Conservation (phyloP, 1,284 basidiomycete species). For the Ceratobasidium sp. region DNA sequence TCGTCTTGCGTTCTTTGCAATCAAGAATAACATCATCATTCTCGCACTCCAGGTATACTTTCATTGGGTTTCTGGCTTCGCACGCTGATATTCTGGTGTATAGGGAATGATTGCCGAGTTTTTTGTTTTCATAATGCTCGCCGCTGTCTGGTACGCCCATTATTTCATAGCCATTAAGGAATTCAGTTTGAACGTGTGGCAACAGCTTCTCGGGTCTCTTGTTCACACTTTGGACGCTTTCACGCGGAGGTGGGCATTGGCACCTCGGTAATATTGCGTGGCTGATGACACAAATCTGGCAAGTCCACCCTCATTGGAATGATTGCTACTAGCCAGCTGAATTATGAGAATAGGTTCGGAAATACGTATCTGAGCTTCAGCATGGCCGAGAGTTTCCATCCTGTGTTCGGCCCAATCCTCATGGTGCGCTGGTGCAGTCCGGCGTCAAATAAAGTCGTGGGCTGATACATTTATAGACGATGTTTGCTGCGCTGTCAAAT, state of each 20-base stretch:
- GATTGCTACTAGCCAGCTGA: constrained; percentile 4
- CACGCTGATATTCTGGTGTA: constrained; percentile 7
- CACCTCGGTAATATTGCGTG: constrained; percentile 74
- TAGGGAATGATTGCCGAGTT: constrained; percentile 71
- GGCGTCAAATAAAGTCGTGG: not conserved
- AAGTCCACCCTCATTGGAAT: constrained; percentile 56
- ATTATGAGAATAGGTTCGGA: constrained; percentile 51
- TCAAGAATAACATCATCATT: constrained; percentile 85
- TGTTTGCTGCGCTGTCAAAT: constrained; percentile 84
- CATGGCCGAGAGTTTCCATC: constrained; percentile 81
- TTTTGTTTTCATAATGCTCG: constrained; percentile 84
- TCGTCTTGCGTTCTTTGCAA: constrained; percentile 84
- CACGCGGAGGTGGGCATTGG: constrained; percentile 63
- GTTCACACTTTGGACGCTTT: constrained; percentile 82
- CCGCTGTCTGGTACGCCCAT: constrained; percentile 67
- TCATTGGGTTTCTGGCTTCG: not conserved
- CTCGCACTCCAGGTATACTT: constrained; percentile 57
- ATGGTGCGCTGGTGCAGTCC: constrained; percentile 63
- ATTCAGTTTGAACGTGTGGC: not conserved
- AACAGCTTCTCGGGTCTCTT: constrained; percentile 80
- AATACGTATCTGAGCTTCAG: constrained; percentile 78
- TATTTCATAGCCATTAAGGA: not conserved
- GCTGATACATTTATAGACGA: constrained; percentile 50
- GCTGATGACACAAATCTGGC: constrained; percentile 73
- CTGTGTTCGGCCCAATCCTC: constrained; percentile 83